Evolutionary conservation across 202 grass and related monocot species (phyloP).

Genomic region (Saccharum hybrid): DNA sequence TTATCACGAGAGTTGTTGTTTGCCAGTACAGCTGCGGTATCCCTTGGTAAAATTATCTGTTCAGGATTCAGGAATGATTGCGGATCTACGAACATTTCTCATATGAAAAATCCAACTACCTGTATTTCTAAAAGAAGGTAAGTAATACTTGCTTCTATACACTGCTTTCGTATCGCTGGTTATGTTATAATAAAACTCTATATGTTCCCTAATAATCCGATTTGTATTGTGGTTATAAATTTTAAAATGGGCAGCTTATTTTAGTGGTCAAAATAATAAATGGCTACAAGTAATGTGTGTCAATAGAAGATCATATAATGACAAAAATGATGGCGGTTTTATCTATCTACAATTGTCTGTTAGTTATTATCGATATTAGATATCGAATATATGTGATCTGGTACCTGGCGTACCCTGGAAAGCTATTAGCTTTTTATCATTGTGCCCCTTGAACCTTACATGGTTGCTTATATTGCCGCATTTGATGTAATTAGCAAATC

Average conservation of each 20-base stretch:
- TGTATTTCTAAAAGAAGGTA: constrained; percentile 64
- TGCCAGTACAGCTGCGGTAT: constrained; percentile 57
- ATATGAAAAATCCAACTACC: constrained; percentile 56
- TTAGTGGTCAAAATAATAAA: constrained; percentile 28
- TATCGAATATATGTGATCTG: constrained; percentile 23
- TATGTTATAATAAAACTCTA: constrained; percentile 17
- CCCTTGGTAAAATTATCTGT: constrained; percentile 67
- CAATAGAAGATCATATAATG: not conserved
- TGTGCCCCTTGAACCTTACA: constrained; percentile 20
- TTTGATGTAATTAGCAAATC: constrained; percentile 21
- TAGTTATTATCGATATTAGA: not conserved
- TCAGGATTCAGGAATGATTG: constrained; percentile 36
- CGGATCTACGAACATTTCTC: constrained; percentile 44
- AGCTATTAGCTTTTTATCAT: not conserved
- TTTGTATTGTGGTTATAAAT: constrained; percentile 26
- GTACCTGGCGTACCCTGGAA: constrained; percentile 23
- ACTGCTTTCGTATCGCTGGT: constrained; percentile 12
- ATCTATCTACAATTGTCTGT: not conserved
- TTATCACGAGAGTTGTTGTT: constrained; percentile 63
- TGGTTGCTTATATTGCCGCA: constrained; percentile 4
- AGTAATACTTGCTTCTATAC: constrained; percentile 28
- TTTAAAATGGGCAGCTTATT: constrained; percentile 40
- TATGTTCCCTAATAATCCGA: constrained; percentile 15
- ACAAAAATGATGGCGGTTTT: not conserved
- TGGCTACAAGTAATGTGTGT: not conserved